Base-by-base conservation (phyloP, 768 basidiomycete species). In the Tricholoma bakamatsutake region DNA sequence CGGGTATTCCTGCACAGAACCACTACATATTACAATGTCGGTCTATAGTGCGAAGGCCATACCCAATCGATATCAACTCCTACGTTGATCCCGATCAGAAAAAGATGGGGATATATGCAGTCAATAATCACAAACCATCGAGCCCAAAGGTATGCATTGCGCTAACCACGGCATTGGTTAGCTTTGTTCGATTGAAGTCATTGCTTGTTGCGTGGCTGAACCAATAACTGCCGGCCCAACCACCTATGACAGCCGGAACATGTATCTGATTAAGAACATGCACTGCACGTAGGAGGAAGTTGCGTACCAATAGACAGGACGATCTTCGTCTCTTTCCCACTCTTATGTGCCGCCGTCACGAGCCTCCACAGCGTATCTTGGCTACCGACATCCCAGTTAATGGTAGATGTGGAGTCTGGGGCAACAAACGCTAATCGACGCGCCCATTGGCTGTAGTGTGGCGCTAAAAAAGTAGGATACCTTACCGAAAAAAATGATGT, bases 151-250 rank as follows among this genome's bases (percentile, higher is more conserved):
- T 69, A 53, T 80, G 76, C 56, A 89, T 82, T 9, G 83, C 77
- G 43, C 62, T 68, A 24, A 76, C 70, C 56, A 87, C 76, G 10
- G 83, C 79, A 17, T 74, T 69, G 46, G 76, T 77, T 59, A 92
- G 85, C 3, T 74, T 81, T 31, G 72, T 63, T 24, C 84, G 73
- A 59, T 78, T 80, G 1, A 67, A 58, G 2, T 76, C 62, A 33
- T 69, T 76, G 18, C 78, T 74, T 50, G 79, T 74, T 3, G 84
- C 80, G 55, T 81, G 73, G 37, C 85, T 87, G 68, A 86, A 92
- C 69, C 79, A 85, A 39, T 73, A 66, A 59, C 78, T 77, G 42
- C 87, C 88, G 15, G 76, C 80, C 89, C 88, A 90, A 2, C 88
- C 88, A 58, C 80, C 80, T 21, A 64, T 4, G n/a, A 45, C 30